These are phyloP conservation scores for Phytophthora lateralis DNA, from an alignment of 352 stramenopile species.

Conservation along the genomic window DNA sequence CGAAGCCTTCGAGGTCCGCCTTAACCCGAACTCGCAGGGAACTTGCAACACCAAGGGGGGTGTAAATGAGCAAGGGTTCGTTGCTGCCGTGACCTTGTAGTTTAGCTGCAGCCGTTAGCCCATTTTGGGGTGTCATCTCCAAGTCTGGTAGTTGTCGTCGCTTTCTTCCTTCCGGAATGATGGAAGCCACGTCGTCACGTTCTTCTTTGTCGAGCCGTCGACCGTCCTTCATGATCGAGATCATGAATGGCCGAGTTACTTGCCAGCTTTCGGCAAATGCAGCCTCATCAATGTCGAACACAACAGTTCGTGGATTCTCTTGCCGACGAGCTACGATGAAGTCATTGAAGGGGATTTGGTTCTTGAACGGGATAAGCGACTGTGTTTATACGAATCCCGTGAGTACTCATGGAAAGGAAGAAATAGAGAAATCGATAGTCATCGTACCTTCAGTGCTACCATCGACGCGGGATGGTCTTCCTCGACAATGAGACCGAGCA, in stretches of 20 bases:
- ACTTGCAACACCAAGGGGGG: constrained; percentile 33
- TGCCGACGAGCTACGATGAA: constrained; percentile 47
- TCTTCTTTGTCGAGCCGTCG: constrained; percentile 45
- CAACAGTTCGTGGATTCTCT: constrained; percentile 37
- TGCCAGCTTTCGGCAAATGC: constrained; percentile 50
- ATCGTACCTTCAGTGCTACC: constrained; percentile 33
- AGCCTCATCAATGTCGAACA: constrained; percentile 62
- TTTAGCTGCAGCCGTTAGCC: not conserved
- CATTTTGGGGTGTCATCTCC: not conserved
- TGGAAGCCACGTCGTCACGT: constrained; percentile 30
- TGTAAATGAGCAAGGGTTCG: constrained; percentile 33
- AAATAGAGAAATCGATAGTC: not conserved
- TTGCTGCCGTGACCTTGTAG: constrained; percentile 1
- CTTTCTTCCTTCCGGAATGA: constrained; percentile 21
- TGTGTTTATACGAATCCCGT: constrained; percentile 10
- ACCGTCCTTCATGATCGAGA: constrained; percentile 54
- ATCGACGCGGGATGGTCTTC: constrained; percentile 47
- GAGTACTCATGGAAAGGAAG: not conserved
- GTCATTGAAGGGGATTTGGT: constrained; percentile 58
- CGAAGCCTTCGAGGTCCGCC: constrained; percentile 34
- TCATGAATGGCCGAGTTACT: constrained; percentile 50
- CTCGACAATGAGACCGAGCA: constrained; percentile 58
- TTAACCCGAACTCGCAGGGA: constrained; percentile 26
- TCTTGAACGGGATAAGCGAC: constrained; percentile 49
- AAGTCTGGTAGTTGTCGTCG: constrained; percentile 6